phyloP scores from a whole-genome alignment of 805 yeast species.

The Allodekkera sacchari region DNA sequence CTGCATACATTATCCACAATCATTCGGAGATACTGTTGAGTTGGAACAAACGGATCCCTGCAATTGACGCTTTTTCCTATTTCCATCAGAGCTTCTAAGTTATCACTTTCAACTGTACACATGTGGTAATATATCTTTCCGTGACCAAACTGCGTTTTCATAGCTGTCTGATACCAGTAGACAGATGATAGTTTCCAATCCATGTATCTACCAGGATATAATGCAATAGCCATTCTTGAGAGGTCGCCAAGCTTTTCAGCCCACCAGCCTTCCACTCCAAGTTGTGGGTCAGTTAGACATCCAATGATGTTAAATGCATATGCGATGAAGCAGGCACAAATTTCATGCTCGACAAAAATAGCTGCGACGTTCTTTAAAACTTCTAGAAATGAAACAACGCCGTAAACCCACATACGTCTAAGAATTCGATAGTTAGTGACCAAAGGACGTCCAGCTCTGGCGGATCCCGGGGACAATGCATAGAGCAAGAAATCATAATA shows the following conservation, averaged over 20 bases:
- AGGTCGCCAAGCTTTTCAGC: conserved; percentile 79
- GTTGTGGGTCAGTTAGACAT: conserved; percentile 43
- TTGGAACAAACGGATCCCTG: conserved; percentile 78
- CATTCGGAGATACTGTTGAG: conserved; percentile 66
- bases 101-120: conserved; percentile 77
- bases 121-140: conserved; percentile 83
- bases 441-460: conserved; percentile 69
- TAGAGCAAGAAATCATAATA: conserved; percentile 66
- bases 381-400: conserved; percentile 72
- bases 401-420: conserved; percentile 78
- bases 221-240: conserved; percentile 81
- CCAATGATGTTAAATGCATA: conserved; percentile 59
- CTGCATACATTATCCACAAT: conserved; percentile 73
- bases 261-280: conserved; percentile 70
- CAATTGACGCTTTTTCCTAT: conserved; percentile 74
- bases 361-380: conserved; percentile 68
- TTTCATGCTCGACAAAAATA: conserved; percentile 65
- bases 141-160: conserved; percentile 69
- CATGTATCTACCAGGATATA: conserved; percentile 68
- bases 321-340: conserved; percentile 65
- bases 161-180: conserved; percentile 71
- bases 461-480: conserved; percentile 57
- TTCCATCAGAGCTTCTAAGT: conserved; percentile 69
- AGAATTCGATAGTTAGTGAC: conserved; percentile 73
- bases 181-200: conserved; percentile 84